Conservation (phyloP, 371 early-diverging fungal species). For the Saksenaea oblongispora region DNA sequence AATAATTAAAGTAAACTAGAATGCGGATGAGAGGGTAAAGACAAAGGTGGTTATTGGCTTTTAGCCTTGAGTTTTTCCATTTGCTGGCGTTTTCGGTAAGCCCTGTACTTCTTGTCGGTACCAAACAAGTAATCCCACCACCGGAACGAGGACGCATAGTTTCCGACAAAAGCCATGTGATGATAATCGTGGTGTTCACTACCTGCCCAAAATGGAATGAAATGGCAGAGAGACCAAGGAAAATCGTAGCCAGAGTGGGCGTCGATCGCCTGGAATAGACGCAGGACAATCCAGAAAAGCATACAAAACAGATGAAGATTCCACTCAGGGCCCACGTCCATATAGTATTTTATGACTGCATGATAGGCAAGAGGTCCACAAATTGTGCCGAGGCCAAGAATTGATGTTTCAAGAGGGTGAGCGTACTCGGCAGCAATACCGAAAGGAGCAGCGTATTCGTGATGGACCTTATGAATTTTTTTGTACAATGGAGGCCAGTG, state of each 20-base stretch:
- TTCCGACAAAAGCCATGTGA: conserved; percentile 80
- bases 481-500: conserved; percentile 90
- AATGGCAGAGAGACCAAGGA: conserved; percentile 84
- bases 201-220: conserved; percentile 80
- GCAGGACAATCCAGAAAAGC: conserved; percentile 76
- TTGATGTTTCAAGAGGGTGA: conserved; percentile 78
- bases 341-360: conserved; percentile 6
- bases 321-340: conserved; percentile 39
- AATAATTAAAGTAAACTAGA: background rate
- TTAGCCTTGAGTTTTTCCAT: conserved; percentile 24
- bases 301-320: conserved; percentile 80
- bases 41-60: background rate
- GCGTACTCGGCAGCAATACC: conserved; percentile 89
- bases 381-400: conserved; percentile 78
- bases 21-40: background rate
- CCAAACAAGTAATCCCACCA: conserved; percentile 86
- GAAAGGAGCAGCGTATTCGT: conserved; percentile 90
- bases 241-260: conserved; percentile 96
- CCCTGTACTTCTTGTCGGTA: conserved; percentile 77
- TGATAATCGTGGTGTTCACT: conserved; percentile 88
- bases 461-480: conserved; percentile 90
- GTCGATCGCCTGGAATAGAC: conserved; percentile 85
- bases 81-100: conserved; percentile 55
- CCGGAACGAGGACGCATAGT: conserved; percentile 79
- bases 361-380: conserved; percentile 69